Evolutionary conservation across 2,329 filamentous ascomycete species (phyloP).

Genomic region (Zymoseptoria passerinii): DNA sequence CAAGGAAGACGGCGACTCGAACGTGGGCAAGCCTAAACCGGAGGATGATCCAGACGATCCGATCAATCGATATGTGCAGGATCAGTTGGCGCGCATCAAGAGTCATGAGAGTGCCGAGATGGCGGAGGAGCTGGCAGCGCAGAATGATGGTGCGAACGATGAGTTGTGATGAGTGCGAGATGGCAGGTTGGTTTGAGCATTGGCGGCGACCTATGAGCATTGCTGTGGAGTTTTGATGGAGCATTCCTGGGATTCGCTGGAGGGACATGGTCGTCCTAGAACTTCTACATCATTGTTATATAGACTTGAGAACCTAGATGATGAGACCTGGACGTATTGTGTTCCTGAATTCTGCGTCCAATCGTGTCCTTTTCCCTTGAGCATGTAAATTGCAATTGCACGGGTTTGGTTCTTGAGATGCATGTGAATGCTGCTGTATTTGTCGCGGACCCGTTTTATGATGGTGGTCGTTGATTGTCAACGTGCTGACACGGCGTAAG

Average conservation of each 20-base stretch:
- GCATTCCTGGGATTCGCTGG: not conserved
- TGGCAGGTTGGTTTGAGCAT: not conserved
- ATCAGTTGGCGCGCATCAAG: slow-evolving; percentile 68
- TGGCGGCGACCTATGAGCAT: not conserved
- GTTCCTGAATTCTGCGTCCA: too few relatives aligned
- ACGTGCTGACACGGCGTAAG: too few relatives aligned
- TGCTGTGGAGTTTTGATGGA: not conserved
- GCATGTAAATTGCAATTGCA: too few relatives aligned
- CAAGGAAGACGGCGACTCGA: slow-evolving; percentile 43
- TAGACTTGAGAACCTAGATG: not conserved
- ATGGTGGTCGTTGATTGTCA: too few relatives aligned
- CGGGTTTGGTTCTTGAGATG: too few relatives aligned
- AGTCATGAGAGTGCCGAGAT: slow-evolving; percentile 48
- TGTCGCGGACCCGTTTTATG: too few relatives aligned
- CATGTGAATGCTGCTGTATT: too few relatives aligned
- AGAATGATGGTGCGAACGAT: slow-evolving; percentile 27
- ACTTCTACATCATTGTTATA: not conserved
- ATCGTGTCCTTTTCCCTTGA: too few relatives aligned
- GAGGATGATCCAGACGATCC: slow-evolving; percentile 45
- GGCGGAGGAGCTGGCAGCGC: slow-evolving; percentile 56
- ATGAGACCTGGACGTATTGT: not conserved
- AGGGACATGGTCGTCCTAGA: too few relatives aligned
- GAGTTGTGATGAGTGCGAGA: not conserved
- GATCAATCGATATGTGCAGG: slow-evolving; percentile 71
- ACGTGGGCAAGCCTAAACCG: slow-evolving; percentile 20